Evolutionary conservation across 352 stramenopile genomes (phyloP), one percentile per base, ranked within the genome.

Genomic region (Blastocystis sp.): DNA sequence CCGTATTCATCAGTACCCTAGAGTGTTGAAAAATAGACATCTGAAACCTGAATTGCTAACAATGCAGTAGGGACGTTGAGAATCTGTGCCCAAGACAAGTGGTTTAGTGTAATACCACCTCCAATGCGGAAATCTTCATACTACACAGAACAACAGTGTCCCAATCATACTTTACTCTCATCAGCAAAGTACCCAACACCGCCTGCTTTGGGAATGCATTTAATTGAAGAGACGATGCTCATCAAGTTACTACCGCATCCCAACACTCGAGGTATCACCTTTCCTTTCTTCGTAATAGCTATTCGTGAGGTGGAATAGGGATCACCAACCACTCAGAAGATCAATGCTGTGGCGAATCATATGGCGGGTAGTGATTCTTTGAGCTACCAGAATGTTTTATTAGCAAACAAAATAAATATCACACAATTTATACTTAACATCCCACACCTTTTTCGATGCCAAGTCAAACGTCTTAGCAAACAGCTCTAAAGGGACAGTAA

Each of bases 1-100:
- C 88, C 88, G 63, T 89, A 87, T 43, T 90, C 88, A 89, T 90
- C 88, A 20, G 79, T 90, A 59, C 88, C 88, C 73, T 84, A 34
- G 29, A 34, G 41, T 29, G 13, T 37, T 53, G 7, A 39, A 50
- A 2, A 8, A 41, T 0, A 20, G 0, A 45, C 13, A 23, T 6
- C 8, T 23, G 15, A 63, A 15, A 84, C 73, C 39, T 90, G 88
- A 70, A 90, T 59, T 20, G 88, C 88, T 20, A 90, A 63, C 26
- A 90, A 69, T 45, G 80, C 88, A 20, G 88, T 90, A 34, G 88
- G 88, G n/a, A 87, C 84, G 37, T 87, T 87, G 55, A 90, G 73
- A 45, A 87, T 87, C 45, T 77, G 76, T 11, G 88, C 88, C 88
- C 88, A 90, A 11, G 69, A 79, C 26, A 90, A 55, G 64, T 90